Evolutionary conservation across 1,284 basidiomycete genomes (phyloP), one percentile per base, ranked within the genome.

Genomic region (Chalciporus sp.): DNA sequence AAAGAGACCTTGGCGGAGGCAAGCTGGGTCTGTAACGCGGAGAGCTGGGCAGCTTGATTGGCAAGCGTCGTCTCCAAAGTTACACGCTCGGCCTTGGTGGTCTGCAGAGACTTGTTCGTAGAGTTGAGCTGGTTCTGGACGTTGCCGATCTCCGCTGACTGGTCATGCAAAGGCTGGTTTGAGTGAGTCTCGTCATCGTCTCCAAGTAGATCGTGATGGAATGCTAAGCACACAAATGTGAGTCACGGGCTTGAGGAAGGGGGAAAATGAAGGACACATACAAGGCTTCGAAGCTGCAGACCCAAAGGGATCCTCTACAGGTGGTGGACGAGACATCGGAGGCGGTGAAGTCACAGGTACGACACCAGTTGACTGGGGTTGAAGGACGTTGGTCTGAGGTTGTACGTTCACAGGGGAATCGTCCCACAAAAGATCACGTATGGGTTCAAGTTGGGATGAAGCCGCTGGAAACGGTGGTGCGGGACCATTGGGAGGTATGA

Each of bases 121-220:
- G 90, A 93, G 59, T 80, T 78, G 35, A 95, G 74, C 63, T 95
- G 90, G 63, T 93, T 95, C 70, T 86, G 88, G 29, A 85, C 73
- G 66, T 96, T 95, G 8, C 92, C 94, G 43, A 95, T 86, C 63
- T 95, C 90, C 3, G 86, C 88, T 42, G 87, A 88, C 56, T 81
- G 78, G 61, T 90, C 84, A 10, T 88, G 83, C 2, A 89, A 66
- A 29, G 82, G 76, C 43, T 81, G 74, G 16, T 84, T 76, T 0
- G 75, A 58, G 3, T 78, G 70, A 1, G 71, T 58, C 41, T 73
- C 75, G 9, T 88, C 84, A 46, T 93, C 91, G 58, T 89, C 87
- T 43, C 85, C 88, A 45, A 94, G 79, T 52, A 90, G 75, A 67
- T 89, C 82, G 42, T 72, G 69, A 59, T 74, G 69, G 29, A 67